Conservation (phyloP, 192 early-diverging fungal genomes). For the Mortierella claussenii region DNA sequence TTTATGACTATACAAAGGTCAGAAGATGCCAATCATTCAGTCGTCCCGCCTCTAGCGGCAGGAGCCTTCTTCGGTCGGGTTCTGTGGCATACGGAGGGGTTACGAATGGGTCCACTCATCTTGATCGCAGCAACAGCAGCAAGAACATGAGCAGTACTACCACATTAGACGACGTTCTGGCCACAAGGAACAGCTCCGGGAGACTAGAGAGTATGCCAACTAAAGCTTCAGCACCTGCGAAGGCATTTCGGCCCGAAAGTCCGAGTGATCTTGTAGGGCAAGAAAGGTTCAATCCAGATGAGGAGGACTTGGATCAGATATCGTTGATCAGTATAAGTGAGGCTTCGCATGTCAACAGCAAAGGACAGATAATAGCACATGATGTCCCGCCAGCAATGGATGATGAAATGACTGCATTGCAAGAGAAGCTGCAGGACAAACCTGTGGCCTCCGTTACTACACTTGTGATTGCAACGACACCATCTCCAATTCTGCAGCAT, state of each 20-base stretch:
- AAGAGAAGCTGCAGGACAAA: neutral
- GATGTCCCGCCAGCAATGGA: neutral
- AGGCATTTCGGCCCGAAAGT: conserved; percentile 22
- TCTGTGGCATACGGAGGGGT: no score
- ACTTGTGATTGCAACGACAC: neutral
- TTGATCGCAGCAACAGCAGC: neutral
- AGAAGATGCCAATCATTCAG: conserved; percentile 23
- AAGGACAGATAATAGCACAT: neutral
- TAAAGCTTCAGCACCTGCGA: neutral
- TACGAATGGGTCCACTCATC: neutral
- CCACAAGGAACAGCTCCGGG: conserved; percentile 16
- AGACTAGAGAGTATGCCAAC: conserved; percentile 26
- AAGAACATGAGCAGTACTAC: conserved; percentile 25
- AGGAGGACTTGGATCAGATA: conserved; percentile 41
- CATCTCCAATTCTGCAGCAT: neutral
- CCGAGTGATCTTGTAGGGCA: conserved; percentile 38
- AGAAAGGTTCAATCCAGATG: conserved; percentile 43
- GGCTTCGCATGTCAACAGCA: no score
- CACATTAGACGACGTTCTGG: conserved; percentile 20
- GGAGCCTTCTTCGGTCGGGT: conserved; percentile 11
- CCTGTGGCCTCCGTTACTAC: neutral
- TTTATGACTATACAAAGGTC: conserved; percentile 78
- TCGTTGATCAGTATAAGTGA: conserved; percentile 19
- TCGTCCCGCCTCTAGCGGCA: conserved; percentile 4
- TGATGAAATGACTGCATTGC: neutral